phyloP scores from a whole-genome alignment of 2,329 filamentous ascomycete genomes.

The Emergomyces pasteurianus region DNA sequence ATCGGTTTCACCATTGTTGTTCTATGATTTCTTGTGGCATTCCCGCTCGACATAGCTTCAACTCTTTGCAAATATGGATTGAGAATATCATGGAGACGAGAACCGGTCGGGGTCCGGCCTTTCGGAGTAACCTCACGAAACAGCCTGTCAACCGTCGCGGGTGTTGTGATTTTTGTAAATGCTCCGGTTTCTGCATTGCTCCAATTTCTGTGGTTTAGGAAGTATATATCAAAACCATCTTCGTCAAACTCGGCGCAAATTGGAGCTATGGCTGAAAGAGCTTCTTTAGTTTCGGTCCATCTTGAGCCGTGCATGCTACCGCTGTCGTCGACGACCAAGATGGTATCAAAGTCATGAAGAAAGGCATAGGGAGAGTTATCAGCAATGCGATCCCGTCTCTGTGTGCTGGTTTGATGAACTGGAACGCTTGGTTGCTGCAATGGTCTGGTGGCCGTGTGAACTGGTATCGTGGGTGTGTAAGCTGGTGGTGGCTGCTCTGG shows the following conservation, averaged over 20 bases:
- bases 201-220: constrained; percentile 56
- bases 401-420: neutral
- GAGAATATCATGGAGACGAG: constrained; percentile 58
- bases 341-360: constrained; percentile 67
- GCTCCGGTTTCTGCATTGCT: constrained; percentile 36
- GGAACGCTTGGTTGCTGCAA: neutral
- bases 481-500: neutral
- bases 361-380: constrained; percentile 60
- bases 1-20: constrained; percentile 53
- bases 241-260: constrained; percentile 69
- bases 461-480: constrained; percentile 10
- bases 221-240: constrained; percentile 85
- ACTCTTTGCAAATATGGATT: constrained; percentile 55
- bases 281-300: constrained; percentile 63
- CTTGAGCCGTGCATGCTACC: constrained; percentile 66
- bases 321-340: constrained; percentile 89
- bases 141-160: constrained; percentile 50
- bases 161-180: constrained; percentile 53
- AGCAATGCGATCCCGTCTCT: constrained; percentile 17
- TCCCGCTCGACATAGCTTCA: constrained; percentile 29
- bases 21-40: constrained; percentile 21
- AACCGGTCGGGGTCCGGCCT: constrained; percentile 59
- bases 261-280: constrained; percentile 62
- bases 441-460: too few species aligned
- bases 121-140: constrained; percentile 45